These are phyloP conservation scores for Mycena floridula DNA, from an alignment of 768 basidiomycete genomes.

Conservation along the genomic window DNA sequence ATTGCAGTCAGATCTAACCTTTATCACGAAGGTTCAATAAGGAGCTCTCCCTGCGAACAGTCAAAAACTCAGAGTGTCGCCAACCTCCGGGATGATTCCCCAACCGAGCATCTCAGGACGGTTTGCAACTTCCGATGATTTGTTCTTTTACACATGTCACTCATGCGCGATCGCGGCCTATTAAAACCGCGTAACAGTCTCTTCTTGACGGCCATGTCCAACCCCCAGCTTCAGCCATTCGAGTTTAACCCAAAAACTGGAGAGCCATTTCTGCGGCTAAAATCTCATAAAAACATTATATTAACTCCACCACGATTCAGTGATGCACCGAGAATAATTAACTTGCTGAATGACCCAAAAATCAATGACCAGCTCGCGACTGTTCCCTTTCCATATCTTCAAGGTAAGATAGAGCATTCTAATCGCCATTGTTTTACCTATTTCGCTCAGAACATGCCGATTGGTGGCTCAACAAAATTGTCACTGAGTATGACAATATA, in stretches of 20 bases:
- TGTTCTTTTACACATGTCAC: too few relatives aligned
- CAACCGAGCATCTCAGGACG: too few relatives aligned
- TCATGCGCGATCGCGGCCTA: too few relatives aligned
- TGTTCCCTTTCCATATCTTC: conserved; percentile 49
- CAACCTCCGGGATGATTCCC: too few relatives aligned
- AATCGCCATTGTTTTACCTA: neutral
- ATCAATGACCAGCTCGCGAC: conserved; percentile 38
- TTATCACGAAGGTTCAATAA: too few relatives aligned
- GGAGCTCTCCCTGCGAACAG: too few relatives aligned
- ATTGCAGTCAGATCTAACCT: too few relatives aligned
- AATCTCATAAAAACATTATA: conserved; percentile 46
- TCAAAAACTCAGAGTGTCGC: too few relatives aligned
- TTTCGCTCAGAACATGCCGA: conserved; percentile 27
- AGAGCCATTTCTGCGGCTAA: conserved; percentile 52
- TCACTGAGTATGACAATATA: conserved; percentile 20
- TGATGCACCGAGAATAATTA: conserved; percentile 31
- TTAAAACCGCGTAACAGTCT: too few relatives aligned
- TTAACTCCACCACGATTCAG: conserved; percentile 49
- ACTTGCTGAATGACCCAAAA: conserved; percentile 42
- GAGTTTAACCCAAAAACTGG: conserved; percentile 34
- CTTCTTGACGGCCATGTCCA: too few relatives aligned
- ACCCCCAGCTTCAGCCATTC: conserved; percentile 29
- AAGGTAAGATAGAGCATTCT: too few relatives aligned
- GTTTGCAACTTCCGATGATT: too few relatives aligned
- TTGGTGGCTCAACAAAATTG: conserved; percentile 20